Evolutionary conservation across 2,329 filamentous ascomycete genomes (phyloP), one percentile per base, ranked within the genome.

Genomic region (Magnaporthiopsis incrustans): DNA sequence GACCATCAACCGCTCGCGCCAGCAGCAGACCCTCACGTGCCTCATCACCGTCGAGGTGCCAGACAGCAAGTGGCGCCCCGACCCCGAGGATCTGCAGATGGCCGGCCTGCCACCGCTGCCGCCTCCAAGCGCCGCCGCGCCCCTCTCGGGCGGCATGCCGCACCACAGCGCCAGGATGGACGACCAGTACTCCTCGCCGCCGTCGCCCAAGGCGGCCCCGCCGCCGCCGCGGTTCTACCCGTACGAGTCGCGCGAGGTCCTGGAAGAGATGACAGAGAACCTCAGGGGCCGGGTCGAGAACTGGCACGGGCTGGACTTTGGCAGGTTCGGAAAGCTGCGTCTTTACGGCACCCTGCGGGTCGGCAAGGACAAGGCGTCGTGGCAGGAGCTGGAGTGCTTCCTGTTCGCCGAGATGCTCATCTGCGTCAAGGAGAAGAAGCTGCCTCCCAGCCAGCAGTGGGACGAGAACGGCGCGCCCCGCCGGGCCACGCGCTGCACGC

Each of bases 331-430:
- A 67, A 96, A 95, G 73, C 82, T 99, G 68, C 87, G 93, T 38
- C 80, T 98, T 38, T 93, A 97, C 71, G 94, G 92, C 33, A 93
- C 89, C 2, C 86, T 99, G 65, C 88, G 91, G 63, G 95, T 99
- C 27, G 95, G 95, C 70, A 99, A 99, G 77, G 95, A 99, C 76
- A 92, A 92, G 69, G 84, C 94, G 68, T 93, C 93, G 8, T 99
- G 95, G 95, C 95, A 99, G 79, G 95, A 98, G 74, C 79, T 99
- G 64, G 93, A 99, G 75, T 99, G 95, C 75, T 99, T 92, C 74
- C 83, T 99, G 35, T 99, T 99, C 73, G 91, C 90, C 5, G 95
- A 99, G 78, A 99, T 99, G 95, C 89, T 99, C 70, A 99, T 99
- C 68, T 99, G 95, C 73, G 92, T 99, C 66, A 99, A 98, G 77